phyloP scores from a whole-genome alignment of 2,329 filamentous ascomycete genomes.

The Fusarium udum region DNA sequence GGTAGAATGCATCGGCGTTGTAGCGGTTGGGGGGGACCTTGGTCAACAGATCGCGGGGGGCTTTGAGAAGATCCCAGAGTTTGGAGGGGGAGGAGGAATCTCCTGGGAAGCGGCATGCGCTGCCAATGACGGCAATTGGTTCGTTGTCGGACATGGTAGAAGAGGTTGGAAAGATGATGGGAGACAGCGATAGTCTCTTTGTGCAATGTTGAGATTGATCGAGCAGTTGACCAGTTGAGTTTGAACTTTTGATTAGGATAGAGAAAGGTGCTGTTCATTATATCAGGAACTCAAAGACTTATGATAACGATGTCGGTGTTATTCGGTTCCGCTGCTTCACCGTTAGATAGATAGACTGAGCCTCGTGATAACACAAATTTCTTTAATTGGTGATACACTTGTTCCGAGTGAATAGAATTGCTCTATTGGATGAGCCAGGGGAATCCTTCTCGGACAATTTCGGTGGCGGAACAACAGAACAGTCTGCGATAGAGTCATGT shows the following conservation, averaged over 20 bases:
- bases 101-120: slow-evolving; percentile 52
- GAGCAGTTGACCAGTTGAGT: not conserved
- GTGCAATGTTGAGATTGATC: not conserved
- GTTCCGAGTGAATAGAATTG: accelerated
- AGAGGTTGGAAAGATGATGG: not conserved
- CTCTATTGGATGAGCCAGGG: not conserved
- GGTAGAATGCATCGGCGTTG: not conserved
- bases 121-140: slow-evolving; percentile 54
- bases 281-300: accelerated
- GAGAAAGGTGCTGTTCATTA: not conserved
- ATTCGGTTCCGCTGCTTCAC: not conserved
- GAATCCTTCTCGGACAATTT: not conserved
- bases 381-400: not conserved
- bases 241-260: accelerated
- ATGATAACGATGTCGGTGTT: not conserved
- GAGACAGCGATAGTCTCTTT: not conserved
- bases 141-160: slow-evolving; percentile 24
- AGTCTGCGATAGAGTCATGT: not conserved
- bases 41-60: not conserved
- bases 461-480: not conserved
- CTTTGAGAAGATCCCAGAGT: not conserved
- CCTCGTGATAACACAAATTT: not conserved
- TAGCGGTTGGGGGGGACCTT: not conserved
- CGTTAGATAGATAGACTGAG: not conserved
- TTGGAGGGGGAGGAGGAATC: slow-evolving; percentile 35